Evolutionary conservation across 768 basidiomycete species (phyloP), one percentile per base, ranked within the genome.

Genomic region (Calocybe indica): DNA sequence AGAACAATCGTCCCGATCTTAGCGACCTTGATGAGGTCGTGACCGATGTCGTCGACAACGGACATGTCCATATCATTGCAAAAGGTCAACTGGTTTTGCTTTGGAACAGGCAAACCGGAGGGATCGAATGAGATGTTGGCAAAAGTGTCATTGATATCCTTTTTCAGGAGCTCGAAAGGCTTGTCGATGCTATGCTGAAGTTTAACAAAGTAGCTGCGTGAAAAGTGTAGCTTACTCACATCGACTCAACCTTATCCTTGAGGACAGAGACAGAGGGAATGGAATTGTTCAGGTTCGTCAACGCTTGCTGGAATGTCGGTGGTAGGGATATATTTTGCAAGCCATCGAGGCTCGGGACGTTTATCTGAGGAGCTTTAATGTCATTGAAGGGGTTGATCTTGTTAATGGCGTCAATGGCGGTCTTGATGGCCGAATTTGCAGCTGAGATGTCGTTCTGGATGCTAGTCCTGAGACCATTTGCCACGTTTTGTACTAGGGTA

Each of bases 131-230:
- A 69, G 36, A 94, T 72, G n/a, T 76, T 76, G 30, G 75, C 58
- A 53, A 96, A 87, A 0, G 92, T 93, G 48, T 83, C 75, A 60
- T 95, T 95, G 64, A 98, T 92, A 43, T 94, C 89, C 51, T 80
- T 71, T 64, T 93, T 96, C 45, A 97, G 64, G 3, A 80, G 70
- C 58, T 96, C 89, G 59, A 98, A 96, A 0, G 95, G 95, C 0
- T 78, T 84, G 59, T 88, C 81, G 53, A 96, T 78, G 47, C 86
- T 92, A 50, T 7, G 15, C 40, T 47, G 15, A 47, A 52, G 45
- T 15, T 49, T 43, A 48, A 43, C 28, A 11, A 46, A 14, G 33
- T 14, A 15, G 8, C 45, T 31, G 39, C 42, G 39, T 39, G 39
- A 40, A 12, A 22, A 12, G 37, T 31, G 13, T 13, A 14, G 34